Conservation (phyloP, 495 filamentous ascomycete species). For the Sordaria brevicollis region DNA sequence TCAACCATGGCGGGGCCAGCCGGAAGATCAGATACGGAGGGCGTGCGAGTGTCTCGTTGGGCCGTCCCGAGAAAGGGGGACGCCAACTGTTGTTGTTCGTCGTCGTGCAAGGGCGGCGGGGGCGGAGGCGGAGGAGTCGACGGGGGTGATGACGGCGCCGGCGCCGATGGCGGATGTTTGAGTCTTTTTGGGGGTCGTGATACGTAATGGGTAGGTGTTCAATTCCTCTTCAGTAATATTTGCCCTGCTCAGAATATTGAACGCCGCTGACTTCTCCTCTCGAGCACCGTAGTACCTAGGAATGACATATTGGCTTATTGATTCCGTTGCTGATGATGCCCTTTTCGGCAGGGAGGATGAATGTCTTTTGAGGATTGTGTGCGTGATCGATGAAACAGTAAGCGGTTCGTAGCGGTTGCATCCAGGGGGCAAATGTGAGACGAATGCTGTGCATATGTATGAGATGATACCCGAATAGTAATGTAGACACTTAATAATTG, state of each 20-base stretch:
- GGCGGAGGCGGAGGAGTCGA: not conserved
- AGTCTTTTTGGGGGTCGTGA: not conserved
- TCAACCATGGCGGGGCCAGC: not conserved
- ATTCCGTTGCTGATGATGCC: no score
- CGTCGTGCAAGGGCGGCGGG: no score
- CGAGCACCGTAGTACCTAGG: no score
- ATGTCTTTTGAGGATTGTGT: not conserved
- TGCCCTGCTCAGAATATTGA: no score
- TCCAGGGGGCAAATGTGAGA: not conserved
- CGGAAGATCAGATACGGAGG: not conserved
- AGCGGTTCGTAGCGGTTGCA: not conserved
- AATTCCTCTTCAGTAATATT: not conserved
- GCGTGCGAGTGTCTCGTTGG: not conserved
- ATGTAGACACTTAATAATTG: not conserved
- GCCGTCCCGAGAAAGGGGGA: not conserved
- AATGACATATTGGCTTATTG: not conserved
- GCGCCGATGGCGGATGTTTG: not conserved
- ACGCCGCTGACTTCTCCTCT: not conserved
- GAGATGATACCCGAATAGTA: not conserved
- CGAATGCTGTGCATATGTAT: not conserved
- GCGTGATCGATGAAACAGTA: not conserved
- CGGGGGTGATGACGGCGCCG: not conserved
- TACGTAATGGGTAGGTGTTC: not conserved
- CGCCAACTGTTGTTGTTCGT: not conserved
- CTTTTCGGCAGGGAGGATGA: not conserved